Evolutionary conservation across 2,329 filamentous ascomycete genomes (phyloP).

Genomic region (Hymenoscyphus fraxineus): DNA sequence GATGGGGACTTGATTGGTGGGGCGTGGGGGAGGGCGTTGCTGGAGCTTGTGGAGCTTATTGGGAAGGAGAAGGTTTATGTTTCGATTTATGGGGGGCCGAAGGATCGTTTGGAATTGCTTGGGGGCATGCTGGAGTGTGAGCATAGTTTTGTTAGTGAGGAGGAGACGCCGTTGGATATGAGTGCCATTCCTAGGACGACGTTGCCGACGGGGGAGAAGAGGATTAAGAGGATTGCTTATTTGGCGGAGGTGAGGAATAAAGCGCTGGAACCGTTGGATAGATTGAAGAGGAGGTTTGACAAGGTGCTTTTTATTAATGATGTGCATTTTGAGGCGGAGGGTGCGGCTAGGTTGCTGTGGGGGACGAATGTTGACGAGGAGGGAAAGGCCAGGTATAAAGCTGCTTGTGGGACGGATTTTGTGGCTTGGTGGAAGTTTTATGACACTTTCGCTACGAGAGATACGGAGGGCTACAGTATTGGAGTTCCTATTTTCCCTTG

Average conservation of each 20-base stretch:
- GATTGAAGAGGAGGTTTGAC: conserved; percentile 44
- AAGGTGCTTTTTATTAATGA: conserved; percentile 66
- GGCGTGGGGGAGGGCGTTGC: conserved; percentile 58
- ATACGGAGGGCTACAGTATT: conserved; percentile 59
- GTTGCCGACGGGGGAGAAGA: conserved; percentile 57
- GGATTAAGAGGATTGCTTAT: conserved; percentile 71
- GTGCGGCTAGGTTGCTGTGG: conserved; percentile 58
- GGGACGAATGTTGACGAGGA: conserved; percentile 50
- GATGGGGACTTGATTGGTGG: conserved; percentile 62
- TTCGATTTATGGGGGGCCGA: conserved; percentile 65
- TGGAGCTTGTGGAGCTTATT: conserved; percentile 60
- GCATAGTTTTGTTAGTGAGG: conserved; percentile 55
- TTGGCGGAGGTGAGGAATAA: conserved; percentile 70
- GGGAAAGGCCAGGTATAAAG: conserved; percentile 57
- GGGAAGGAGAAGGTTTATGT: conserved; percentile 66
- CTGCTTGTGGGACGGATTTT: conserved; percentile 69
- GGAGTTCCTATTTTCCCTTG: conserved; percentile 66
- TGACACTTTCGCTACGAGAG: conserved; percentile 69
- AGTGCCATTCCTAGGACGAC: conserved; percentile 54
- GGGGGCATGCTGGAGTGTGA: conserved; percentile 45
- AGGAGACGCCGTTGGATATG: conserved; percentile 49
- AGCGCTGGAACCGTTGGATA: conserved; percentile 60
- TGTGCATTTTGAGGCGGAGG: conserved; percentile 49
- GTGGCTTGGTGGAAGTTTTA: conserved; percentile 66
- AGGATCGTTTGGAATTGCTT: conserved; percentile 51